Evolutionary conservation across 1,139 yeast genomes (phyloP), one percentile per base, ranked within the genome.

Genomic region (Nakaseomyces bracarensis): DNA sequence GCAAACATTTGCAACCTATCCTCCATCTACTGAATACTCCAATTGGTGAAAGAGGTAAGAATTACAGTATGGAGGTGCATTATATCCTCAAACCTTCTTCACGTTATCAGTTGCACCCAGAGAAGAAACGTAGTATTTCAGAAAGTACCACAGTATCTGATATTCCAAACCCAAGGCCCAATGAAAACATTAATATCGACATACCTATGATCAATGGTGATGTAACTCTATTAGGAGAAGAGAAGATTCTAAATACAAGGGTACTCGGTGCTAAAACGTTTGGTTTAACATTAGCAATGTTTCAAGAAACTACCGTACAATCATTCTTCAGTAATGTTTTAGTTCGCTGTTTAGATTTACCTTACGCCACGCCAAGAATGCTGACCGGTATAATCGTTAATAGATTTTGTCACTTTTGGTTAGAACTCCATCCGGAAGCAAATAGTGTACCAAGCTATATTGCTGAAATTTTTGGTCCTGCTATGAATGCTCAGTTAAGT

Each of bases 171-270:
- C 77, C 83, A 1, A 72, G 69, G 38, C 75, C 70, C 40, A 51
- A 50, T 35, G 85, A 80, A 44, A 68, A 76, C 48, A 77, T 89
- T 36, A 87, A 91, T 57, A 89, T 93, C 45, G 99, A 93, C 63
- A 82, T 95, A 2, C 96, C 98, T 3, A 82, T 93, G 63, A 76
- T 83, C 46, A 75, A 79, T 41, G 98, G 98, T 52, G 99, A 93
- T 65, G 83, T 91, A 15, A 80, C 89, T 49, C 68, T 93, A 31
- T 77, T 93, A 20, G 96, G 95, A 0, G 66, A 73, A 43, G 89
- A 85, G 33, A 77, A 76, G 0, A 77, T 93, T 45, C 68, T 86
- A 36, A 74, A 81, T 40, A 83, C 95, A 3, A 80, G 93, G 63
- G 70, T 84, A 18, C 75, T 80, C 9, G 86, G 91, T 3, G 79